Percentiles rank a stretch among this genome's conserved stretches.
Evolutionary conservation across 2,329 filamentous ascomycete species (phyloP).

Genomic region (Penicillium sclerotiorum): DNA sequence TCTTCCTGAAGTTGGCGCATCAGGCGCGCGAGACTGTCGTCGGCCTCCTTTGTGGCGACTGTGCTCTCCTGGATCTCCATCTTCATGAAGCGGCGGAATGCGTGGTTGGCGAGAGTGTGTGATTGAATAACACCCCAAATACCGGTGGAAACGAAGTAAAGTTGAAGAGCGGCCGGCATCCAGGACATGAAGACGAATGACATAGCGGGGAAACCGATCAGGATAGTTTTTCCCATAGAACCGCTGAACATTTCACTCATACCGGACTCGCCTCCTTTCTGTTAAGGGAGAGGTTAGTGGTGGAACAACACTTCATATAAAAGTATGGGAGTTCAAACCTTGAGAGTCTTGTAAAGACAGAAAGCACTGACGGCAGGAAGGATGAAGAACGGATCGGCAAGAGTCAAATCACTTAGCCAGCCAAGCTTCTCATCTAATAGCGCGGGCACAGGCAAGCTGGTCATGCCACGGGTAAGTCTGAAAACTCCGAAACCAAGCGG

Average conservation of each 20-base stretch:
- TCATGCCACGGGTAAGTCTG: conserved; percentile 74
- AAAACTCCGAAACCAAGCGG: conserved; percentile 82
- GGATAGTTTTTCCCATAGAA: conserved; percentile 37
- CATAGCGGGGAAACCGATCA: conserved; percentile 54
- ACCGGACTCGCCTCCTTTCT: conserved; percentile 44
- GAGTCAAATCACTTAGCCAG: conserved; percentile 80
- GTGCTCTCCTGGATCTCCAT: conserved; percentile 24
- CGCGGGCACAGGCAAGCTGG: conserved; percentile 75
- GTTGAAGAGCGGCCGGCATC: conserved; percentile 61
- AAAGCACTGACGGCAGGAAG: conserved; percentile 66
- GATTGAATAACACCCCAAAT: conserved; percentile 47
- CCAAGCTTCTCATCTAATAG: conserved; percentile 69
- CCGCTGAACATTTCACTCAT: conserved; percentile 34
- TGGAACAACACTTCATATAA: not conserved
- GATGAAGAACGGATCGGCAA: conserved; percentile 74
- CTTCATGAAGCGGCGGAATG: conserved; percentile 32
- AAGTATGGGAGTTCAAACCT: conserved; percentile 49
- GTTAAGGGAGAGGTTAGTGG: conserved; percentile 5
- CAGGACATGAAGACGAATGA: conserved; percentile 57
- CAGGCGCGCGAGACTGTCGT: not conserved
- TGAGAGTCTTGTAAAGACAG: conserved; percentile 61
- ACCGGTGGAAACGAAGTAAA: conserved; percentile 61
- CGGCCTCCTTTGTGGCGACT: not conserved
- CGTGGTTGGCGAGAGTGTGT: conserved; percentile 43
- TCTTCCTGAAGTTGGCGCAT: not conserved